phyloP scores from a whole-genome alignment of 169 alveolate species.

The Eimeria necatrix region DNA sequence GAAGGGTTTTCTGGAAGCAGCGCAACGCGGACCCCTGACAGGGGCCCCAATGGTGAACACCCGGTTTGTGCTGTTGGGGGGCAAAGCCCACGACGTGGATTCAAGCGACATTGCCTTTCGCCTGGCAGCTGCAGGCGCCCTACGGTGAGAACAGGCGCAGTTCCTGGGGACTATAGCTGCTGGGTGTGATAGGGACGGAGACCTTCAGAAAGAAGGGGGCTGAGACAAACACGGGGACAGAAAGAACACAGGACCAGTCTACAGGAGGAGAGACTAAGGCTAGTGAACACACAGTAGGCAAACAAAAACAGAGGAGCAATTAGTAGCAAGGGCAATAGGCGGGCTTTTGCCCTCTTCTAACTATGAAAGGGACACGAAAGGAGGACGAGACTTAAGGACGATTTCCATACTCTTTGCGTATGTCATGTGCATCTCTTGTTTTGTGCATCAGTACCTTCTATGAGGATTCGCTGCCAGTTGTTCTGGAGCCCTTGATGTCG shows the following conservation, averaged over 20 bases:
- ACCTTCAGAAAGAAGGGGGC: not conserved
- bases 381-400: too few relatives aligned
- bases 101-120: conserved; percentile 96
- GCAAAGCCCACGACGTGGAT: conserved; percentile 96
- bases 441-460: conserved; percentile 83
- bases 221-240: not conserved
- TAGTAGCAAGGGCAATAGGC: not conserved
- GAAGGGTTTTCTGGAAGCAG: conserved; percentile 95
- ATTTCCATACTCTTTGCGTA: not conserved
- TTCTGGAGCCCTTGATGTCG: conserved; percentile 96
- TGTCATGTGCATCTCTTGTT: not conserved
- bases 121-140: conserved; percentile 95
- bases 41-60: conserved; percentile 96
- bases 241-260: not conserved
- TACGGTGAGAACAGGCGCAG: conserved; percentile 83
- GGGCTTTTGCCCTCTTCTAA: too few relatives aligned
- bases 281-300: too few relatives aligned
- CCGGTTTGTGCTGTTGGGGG: conserved; percentile 93
- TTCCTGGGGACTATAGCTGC: not conserved
- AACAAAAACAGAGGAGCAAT: too few relatives aligned
- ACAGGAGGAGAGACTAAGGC: too few relatives aligned
- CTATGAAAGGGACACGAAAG: too few relatives aligned
- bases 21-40: conserved; percentile 92
- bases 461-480: conserved; percentile 90
- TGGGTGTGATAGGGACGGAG: not conserved